Conservation (phyloP, 306 rosid genomes). For the Rosa rugosa region DNA sequence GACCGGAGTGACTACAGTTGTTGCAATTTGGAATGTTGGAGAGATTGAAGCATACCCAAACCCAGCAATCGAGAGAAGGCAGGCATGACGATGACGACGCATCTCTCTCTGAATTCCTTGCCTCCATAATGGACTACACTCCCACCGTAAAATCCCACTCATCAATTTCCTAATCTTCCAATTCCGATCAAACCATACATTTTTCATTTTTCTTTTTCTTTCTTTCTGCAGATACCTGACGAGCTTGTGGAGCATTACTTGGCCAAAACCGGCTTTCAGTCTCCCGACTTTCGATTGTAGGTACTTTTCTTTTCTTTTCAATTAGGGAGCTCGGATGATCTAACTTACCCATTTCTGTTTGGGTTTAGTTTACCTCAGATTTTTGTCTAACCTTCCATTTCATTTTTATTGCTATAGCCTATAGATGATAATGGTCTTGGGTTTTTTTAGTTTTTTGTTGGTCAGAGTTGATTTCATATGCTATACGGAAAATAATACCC, state of each 20-base stretch:
- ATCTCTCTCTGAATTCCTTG: conserved; percentile 70
- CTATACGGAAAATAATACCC: no score
- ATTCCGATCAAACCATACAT: background rate
- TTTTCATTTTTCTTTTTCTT: no score
- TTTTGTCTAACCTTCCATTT: no score
- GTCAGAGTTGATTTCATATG: background rate
- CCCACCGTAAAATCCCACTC: conserved; percentile 54
- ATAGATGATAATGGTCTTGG: background rate
- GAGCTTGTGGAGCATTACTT: conserved; percentile 95
- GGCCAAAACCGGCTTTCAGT: conserved; percentile 86
- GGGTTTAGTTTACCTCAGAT: background rate
- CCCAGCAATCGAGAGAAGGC: no score
- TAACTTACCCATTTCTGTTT: background rate
- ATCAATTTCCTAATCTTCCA: background rate
- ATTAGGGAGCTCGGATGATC: background rate
- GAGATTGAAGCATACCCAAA: no score
- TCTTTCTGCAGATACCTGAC: conserved; percentile 69
- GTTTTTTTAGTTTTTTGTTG: no score
- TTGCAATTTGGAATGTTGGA: no score
- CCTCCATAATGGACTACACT: conserved; percentile 76
- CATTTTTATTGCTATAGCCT: background rate
- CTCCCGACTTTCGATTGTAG: conserved; percentile 91
- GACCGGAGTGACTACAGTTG: no score
- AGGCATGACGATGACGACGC: conserved; percentile 56
- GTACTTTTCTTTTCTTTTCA: conserved; percentile 35